Conservation (phyloP, 192 early-diverging fungal species). For the Mortierella claussenii region DNA sequence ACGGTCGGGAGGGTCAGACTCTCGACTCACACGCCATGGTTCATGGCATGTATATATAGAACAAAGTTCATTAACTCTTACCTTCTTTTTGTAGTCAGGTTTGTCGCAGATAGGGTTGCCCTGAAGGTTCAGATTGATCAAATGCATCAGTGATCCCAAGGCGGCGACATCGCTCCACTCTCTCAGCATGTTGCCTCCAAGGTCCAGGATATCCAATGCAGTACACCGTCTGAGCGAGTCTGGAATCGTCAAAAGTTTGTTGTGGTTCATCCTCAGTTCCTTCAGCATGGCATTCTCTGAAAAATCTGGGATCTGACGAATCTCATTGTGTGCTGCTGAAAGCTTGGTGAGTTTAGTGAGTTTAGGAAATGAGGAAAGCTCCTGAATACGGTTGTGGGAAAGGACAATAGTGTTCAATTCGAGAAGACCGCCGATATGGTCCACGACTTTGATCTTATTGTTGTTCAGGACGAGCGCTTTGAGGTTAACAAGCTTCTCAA, state of each 20-base stretch:
- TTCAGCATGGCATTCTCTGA: slow-evolving; percentile 65
- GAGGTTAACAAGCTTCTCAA: slow-evolving; percentile 65
- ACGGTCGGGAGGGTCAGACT: no score
- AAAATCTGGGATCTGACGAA: slow-evolving; percentile 76
- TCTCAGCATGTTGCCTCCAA: slow-evolving; percentile 75
- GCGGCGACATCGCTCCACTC: slow-evolving; percentile 70
- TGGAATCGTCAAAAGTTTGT: slow-evolving; percentile 71
- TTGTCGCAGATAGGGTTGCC: slow-evolving; percentile 70
- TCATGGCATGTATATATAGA: no score
- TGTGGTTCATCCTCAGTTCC: slow-evolving; percentile 82
- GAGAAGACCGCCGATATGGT: slow-evolving; percentile 66
- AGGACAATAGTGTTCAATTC: slow-evolving; percentile 83
- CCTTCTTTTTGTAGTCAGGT: slow-evolving; percentile 66
- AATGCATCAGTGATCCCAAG: slow-evolving; percentile 58
- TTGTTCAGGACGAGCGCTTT: slow-evolving; percentile 85
- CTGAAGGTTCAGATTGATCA: slow-evolving; percentile 77
- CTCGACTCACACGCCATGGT: no score
- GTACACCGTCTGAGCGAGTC: slow-evolving; percentile 63
- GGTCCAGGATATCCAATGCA: slow-evolving; percentile 76
- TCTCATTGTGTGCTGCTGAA: slow-evolving; percentile 77
- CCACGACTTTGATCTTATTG: slow-evolving; percentile 75
- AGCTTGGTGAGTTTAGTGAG: slow-evolving; percentile 79
- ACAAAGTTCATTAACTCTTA: slow-evolving; percentile 15
- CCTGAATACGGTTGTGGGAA: slow-evolving; percentile 79
- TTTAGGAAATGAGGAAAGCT: slow-evolving; percentile 62